Conservation (phyloP, 75 land plant species). For the Cunninghamia lanceolata region DNA sequence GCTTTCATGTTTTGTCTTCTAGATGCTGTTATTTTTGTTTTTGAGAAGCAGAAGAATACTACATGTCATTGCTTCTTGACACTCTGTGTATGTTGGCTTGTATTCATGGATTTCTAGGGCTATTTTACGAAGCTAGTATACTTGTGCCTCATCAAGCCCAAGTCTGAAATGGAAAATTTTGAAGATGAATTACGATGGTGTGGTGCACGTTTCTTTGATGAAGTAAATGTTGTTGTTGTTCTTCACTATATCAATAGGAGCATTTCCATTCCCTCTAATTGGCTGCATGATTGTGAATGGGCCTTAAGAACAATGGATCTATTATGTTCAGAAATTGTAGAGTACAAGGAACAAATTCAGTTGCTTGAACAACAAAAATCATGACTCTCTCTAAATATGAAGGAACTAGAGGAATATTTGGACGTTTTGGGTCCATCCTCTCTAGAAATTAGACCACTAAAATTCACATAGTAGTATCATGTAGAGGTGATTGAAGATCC, state of each 20-base stretch:
- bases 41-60: constrained; percentile 7
- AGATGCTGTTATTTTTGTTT: constrained; percentile 4
- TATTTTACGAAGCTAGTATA: constrained; percentile 24
- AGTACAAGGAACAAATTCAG: no score
- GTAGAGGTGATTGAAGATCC: no score
- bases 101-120: constrained; percentile 29
- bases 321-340: constrained; percentile 7
- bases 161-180: constrained; percentile 20
- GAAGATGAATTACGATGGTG: constrained; percentile 17
- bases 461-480: no score
- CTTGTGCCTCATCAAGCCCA: constrained; percentile 22
- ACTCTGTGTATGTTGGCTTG: constrained; percentile 31
- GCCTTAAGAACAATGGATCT: constrained; percentile 7
- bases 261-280: neutral
- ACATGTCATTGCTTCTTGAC: constrained; percentile 36
- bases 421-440: no score
- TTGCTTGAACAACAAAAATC: no score
- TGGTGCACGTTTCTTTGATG: constrained; percentile 21
- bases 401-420: no score
- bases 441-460: no score
- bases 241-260: neutral
- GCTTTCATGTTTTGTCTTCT: constrained; percentile 26
- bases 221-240: neutral
- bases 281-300: constrained; percentile 15
- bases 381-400: no score